Percentiles rank a stretch among this genome's conserved stretches.
These are phyloP conservation scores for Nitzschia sp. DNA, from an alignment of 108 stramenopile genomes.

Conservation along the genomic window DNA sequence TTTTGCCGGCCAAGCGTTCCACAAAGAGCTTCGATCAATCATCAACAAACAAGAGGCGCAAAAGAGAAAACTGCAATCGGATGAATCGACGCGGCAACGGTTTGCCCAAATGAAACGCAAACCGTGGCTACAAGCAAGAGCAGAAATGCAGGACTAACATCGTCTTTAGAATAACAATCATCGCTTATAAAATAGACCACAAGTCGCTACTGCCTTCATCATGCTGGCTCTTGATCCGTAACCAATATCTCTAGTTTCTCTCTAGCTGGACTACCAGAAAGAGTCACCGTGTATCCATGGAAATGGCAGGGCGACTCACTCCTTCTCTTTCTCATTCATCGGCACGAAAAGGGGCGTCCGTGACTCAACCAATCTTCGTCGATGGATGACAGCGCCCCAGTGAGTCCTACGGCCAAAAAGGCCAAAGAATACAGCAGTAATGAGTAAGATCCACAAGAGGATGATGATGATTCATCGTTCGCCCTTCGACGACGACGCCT, in stretches of 20 bases:
- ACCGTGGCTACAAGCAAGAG: slow-evolving; percentile 77
- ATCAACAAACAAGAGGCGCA: slow-evolving; percentile 63
- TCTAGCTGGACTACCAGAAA: no score
- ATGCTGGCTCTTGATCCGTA: no score
- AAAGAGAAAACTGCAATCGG: slow-evolving; percentile 56
- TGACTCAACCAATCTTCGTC: slow-evolving; percentile 54
- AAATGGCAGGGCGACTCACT: no score
- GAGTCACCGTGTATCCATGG: no score
- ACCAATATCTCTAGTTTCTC: no score
- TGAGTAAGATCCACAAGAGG: slow-evolving; percentile 23
- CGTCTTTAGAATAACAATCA: no score
- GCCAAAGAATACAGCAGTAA: slow-evolving; percentile 44
- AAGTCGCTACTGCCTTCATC: no score
- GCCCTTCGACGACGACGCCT: slow-evolving; percentile 1
- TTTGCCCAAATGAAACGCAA: slow-evolving; percentile 89
- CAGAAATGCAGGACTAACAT: background rate
- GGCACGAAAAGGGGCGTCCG: slow-evolving; percentile 50
- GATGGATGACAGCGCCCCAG: slow-evolving; percentile 55
- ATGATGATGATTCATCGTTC: background rate
- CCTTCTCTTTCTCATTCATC: background rate
- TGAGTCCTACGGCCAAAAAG: slow-evolving; percentile 52
- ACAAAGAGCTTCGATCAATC: slow-evolving; percentile 73
- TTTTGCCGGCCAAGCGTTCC: slow-evolving; percentile 73
- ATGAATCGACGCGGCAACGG: slow-evolving; percentile 71
- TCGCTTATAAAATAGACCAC: no score